Percentiles rank a stretch among this genome's conserved stretches.
Evolutionary conservation across 306 rosid species (phyloP).

Genomic region (Boehmeria nivea): DNA sequence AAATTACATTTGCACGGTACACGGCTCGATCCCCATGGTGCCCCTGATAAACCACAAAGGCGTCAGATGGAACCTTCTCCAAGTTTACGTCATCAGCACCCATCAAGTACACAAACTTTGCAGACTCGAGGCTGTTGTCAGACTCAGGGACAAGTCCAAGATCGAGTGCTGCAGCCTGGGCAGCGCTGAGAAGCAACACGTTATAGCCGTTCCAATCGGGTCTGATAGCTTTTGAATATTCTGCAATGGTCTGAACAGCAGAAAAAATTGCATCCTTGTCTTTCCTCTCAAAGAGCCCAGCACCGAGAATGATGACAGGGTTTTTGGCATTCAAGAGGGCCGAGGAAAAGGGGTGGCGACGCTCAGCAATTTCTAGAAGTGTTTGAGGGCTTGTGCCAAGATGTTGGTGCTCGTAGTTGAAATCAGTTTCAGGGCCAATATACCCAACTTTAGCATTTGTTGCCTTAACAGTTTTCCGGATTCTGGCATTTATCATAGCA

Average conservation of each 20-base stretch:
- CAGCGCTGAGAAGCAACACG: slow-evolving; percentile 83
- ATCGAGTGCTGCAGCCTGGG: slow-evolving; percentile 99
- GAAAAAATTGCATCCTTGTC: slow-evolving; percentile 84
- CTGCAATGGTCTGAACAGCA: slow-evolving; percentile 56
- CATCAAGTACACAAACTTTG: slow-evolving; percentile 90
- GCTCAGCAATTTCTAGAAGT: slow-evolving; percentile 75
- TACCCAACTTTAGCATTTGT: slow-evolving; percentile 84
- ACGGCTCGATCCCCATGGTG: slow-evolving; percentile 91
- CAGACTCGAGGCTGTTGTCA: slow-evolving; percentile 59
- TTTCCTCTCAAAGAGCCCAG: slow-evolving; percentile 76
- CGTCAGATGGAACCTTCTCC: slow-evolving; percentile 67
- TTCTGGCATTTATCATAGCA: slow-evolving; percentile 97
- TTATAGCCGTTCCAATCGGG: slow-evolving; percentile 95
- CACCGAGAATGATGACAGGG: slow-evolving; percentile 83
- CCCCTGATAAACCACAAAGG: slow-evolving; percentile 97
- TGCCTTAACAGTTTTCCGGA: slow-evolving; percentile 71
- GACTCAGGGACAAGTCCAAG: slow-evolving; percentile 97
- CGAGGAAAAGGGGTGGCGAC: slow-evolving; percentile 68
- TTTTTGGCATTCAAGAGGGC: slow-evolving; percentile 65
- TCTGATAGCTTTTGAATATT: slow-evolving; percentile 55
- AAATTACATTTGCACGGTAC: slow-evolving; percentile 79
- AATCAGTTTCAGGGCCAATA: slow-evolving; percentile 72
- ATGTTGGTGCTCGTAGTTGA: slow-evolving; percentile 76
- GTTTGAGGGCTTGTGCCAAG: slow-evolving; percentile 86
- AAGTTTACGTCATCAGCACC: slow-evolving; percentile 87